Percentiles rank a stretch among this genome's conserved stretches.
These are phyloP conservation scores for Bauhinia variegata DNA, from an alignment of 306 rosid species.

Conservation along the genomic window DNA sequence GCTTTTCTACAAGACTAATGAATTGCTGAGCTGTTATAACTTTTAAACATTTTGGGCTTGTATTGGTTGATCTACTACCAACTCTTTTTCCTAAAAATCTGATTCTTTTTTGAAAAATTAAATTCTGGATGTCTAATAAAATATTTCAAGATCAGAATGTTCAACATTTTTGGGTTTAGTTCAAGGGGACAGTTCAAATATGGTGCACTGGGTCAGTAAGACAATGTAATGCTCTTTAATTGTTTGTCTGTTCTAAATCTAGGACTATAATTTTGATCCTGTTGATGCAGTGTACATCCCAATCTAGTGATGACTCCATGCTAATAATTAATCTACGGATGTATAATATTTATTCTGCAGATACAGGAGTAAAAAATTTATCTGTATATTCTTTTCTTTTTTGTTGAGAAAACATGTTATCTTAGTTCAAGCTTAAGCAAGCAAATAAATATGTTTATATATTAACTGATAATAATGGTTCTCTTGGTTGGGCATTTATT, in stretches of 20 bases:
- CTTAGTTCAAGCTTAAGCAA: conserved; percentile 1
- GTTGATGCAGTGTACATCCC: conserved; percentile 13
- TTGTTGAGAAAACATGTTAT: neutral
- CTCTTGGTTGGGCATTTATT: neutral
- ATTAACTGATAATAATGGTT: neutral
- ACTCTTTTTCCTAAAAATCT: conserved; percentile 5
- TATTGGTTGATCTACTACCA: conserved; percentile 15
- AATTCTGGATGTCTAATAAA: conserved; percentile 6
- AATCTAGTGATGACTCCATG: conserved; percentile 10
- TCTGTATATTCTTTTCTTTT: conserved; percentile 1
- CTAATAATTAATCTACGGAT: neutral
- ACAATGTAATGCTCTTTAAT: conserved; percentile 10
- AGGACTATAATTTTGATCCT: conserved; percentile 13
- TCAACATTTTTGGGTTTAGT: conserved; percentile 25
- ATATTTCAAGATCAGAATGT: conserved; percentile 11
- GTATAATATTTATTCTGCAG: neutral
- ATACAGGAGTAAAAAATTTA: neutral
- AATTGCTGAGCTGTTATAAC: conserved; percentile 22
- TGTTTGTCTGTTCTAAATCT: conserved; percentile 12
- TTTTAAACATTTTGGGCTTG: conserved; percentile 5
- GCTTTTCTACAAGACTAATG: conserved; percentile 22
- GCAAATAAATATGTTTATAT: neutral
- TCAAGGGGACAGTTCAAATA: conserved; percentile 7
- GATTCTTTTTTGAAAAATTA: neutral
- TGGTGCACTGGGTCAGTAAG: conserved; percentile 22